Conservation (phyloP, 2,329 filamentous ascomycete species). For the Diplodia seriata region DNA sequence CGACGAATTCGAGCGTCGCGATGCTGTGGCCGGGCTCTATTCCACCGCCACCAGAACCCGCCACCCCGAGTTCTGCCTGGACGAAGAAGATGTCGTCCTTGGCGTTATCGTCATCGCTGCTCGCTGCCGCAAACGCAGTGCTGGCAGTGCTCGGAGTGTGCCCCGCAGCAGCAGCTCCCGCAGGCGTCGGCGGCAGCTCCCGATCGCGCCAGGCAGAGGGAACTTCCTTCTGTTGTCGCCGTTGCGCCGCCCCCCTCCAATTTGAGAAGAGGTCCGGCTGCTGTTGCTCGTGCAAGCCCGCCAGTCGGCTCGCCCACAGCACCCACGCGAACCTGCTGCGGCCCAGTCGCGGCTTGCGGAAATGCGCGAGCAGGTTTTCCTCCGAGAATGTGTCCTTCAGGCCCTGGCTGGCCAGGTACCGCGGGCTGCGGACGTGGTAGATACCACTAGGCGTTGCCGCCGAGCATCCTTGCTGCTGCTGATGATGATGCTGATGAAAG, state of each 20-base stretch:
- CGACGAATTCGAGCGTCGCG: slow-evolving; percentile 47
- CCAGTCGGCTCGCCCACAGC: slow-evolving; percentile 47
- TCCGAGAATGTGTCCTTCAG: slow-evolving; percentile 46
- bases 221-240: not conserved
- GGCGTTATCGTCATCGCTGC: not conserved
- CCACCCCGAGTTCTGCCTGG: slow-evolving; percentile 12
- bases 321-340: slow-evolving; percentile 47
- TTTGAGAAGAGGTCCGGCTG: not conserved
- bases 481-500: not conserved
- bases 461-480: slow-evolving; percentile 11
- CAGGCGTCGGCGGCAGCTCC: slow-evolving; percentile 15
- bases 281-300: slow-evolving; percentile 34
- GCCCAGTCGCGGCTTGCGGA: slow-evolving; percentile 40
- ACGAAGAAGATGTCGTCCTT: slow-evolving; percentile 4
- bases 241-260: not conserved
- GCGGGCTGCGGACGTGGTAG: slow-evolving; percentile 35
- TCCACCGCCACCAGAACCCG: slow-evolving; percentile 11
- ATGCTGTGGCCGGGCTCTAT: slow-evolving; percentile 16
- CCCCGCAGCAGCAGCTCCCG: not conserved
- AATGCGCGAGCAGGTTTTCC: slow-evolving; percentile 45
- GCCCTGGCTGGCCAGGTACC: slow-evolving; percentile 40
- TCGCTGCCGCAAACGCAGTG: not conserved
- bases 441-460: slow-evolving; percentile 12
- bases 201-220: not conserved
- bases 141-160: slow-evolving; percentile 11